Conservation (phyloP, 805 yeast species). For the Myxozyma melibiosi region DNA sequence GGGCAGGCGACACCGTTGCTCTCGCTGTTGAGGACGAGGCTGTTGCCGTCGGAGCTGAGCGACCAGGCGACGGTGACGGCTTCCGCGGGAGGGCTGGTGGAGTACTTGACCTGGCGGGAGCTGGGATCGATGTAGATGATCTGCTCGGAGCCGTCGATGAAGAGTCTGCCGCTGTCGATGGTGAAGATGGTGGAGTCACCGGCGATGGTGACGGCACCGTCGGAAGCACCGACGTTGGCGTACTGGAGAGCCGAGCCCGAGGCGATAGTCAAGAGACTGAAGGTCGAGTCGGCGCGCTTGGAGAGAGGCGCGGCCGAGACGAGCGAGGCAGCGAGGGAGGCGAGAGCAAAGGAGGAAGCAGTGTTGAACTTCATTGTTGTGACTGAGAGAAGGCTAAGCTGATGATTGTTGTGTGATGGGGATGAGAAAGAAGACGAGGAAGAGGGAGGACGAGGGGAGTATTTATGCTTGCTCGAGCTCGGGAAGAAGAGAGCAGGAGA, state of each 20-base stretch:
- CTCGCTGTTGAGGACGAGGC: conserved; percentile 15
- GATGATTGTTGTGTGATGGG: not conserved
- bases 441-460: not conserved
- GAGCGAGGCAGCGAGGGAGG: not conserved
- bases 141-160: conserved; percentile 13
- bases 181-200: not conserved
- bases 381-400: not conserved
- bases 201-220: conserved; percentile 16
- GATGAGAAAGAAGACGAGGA: not conserved
- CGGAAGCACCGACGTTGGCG: conserved; percentile 13
- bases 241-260: conserved; percentile 24
- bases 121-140: conserved; percentile 21
- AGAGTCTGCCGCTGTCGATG: conserved; percentile 17
- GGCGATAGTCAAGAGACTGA: conserved; percentile 19
- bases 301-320: conserved; percentile 5
- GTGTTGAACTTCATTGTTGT: not conserved
- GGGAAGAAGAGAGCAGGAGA: no score
- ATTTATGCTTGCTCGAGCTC: no score
- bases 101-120: conserved; percentile 19
- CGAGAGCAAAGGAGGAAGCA: not conserved
- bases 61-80: conserved; percentile 18
- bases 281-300: conserved; percentile 7
- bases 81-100: conserved; percentile 4
- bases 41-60: conserved; percentile 1
- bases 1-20: conserved; percentile 14